Evolutionary conservation across 306 rosid species (phyloP).

Genomic region (Cucurbita moschata): DNA sequence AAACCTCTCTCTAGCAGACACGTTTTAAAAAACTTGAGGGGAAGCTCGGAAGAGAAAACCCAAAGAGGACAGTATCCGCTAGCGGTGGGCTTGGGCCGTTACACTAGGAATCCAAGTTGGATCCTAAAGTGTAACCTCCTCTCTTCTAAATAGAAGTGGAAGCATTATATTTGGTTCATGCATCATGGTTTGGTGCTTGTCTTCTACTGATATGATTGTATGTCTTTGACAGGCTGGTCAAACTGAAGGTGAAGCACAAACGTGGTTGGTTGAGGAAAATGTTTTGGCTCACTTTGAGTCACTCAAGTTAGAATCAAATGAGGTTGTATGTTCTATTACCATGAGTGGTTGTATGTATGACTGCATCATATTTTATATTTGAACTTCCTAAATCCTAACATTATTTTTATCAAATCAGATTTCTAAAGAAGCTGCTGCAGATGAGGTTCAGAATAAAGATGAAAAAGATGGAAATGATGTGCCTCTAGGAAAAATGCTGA

Average conservation of each 20-base stretch:
- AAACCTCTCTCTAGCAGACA: no score
- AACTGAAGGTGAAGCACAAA: conserved; percentile 32
- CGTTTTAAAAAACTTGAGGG: no score
- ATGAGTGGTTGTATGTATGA: neutral
- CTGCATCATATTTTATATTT: neutral
- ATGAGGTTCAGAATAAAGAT: conserved; percentile 38
- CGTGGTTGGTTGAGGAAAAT: conserved; percentile 72
- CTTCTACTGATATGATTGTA: conserved; percentile 14
- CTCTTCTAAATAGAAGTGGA: neutral
- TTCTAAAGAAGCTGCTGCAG: conserved; percentile 30
- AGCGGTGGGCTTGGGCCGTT: no score
- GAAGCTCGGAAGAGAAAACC: no score
- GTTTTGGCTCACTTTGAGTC: conserved; percentile 72
- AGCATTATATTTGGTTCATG: neutral
- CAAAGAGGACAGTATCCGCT: no score
- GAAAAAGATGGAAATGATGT: conserved; percentile 52
- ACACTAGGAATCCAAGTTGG: neutral
- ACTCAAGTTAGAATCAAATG: conserved; percentile 51
- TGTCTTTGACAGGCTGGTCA: conserved; percentile 30
- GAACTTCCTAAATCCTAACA: conserved; percentile 13
- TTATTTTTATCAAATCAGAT: conserved; percentile 26
- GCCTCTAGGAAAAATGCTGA: conserved; percentile 63
- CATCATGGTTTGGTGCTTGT: conserved; percentile 5
- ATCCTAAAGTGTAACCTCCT: neutral
- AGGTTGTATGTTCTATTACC: conserved; percentile 30